Percentiles rank a stretch among this genome's conserved stretches.
phyloP scores from a whole-genome alignment of 2,329 filamentous ascomycete genomes.

The Hysterium pulicare region DNA sequence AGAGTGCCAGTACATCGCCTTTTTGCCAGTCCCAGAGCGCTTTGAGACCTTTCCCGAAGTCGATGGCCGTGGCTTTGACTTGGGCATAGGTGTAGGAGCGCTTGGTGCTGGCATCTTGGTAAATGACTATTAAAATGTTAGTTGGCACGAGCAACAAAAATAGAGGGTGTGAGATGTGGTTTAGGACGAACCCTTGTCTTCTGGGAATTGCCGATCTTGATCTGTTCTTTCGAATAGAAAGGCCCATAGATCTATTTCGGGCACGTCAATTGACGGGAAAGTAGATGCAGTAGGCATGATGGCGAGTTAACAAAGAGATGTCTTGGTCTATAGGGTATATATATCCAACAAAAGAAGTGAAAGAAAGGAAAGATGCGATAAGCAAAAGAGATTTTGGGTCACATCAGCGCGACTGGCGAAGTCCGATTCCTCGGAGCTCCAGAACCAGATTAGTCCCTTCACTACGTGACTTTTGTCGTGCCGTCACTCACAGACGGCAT shows the following conservation, averaged over 20 bases:
- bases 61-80: slow-evolving; percentile 61
- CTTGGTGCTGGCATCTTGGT: slow-evolving; percentile 69
- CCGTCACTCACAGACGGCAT: no score
- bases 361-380: background rate
- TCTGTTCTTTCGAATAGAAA: slow-evolving; percentile 71
- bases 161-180: background rate
- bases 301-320: background rate
- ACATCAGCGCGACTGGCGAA: no score
- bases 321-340: no score
- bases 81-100: slow-evolving; percentile 68
- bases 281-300: slow-evolving; percentile 69
- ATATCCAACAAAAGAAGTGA: no score
- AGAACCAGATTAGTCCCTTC: no score
- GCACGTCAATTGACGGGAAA: slow-evolving; percentile 65
- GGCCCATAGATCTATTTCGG: slow-evolving; percentile 72
- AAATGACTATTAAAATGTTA: slow-evolving; percentile 58
- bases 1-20: slow-evolving; percentile 78
- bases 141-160: slow-evolving; percentile 8
- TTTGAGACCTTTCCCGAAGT: slow-evolving; percentile 79
- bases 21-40: slow-evolving; percentile 74
- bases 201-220: slow-evolving; percentile 60
- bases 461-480: no score
- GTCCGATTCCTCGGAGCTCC: no score
- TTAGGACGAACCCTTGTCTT: slow-evolving; percentile 64
- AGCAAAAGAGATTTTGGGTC: background rate